A percentile compares a stretch with the other conserved stretches of the same genome.
Conservation (phyloP, 2,329 filamentous ascomycete species). For the Scopulariopsis brevicaulis region DNA sequence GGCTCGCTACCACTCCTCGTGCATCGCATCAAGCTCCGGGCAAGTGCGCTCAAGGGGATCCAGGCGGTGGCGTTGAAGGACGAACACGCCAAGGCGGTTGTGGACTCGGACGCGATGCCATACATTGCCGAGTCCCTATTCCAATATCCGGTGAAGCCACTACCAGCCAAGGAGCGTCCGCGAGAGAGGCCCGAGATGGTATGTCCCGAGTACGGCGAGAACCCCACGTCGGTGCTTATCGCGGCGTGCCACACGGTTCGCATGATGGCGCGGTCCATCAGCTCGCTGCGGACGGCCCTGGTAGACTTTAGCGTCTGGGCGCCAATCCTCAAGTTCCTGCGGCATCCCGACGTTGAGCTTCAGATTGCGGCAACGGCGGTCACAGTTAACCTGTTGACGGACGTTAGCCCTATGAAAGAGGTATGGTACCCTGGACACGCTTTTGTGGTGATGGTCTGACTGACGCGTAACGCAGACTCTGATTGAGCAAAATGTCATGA, state of each 20-base stretch:
- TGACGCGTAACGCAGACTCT: slow-evolving; percentile 43
- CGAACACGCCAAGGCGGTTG: slow-evolving; percentile 69
- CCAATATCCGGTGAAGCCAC: slow-evolving; percentile 40
- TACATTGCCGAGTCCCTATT: slow-evolving; percentile 74
- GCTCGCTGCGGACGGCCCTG: slow-evolving; percentile 71
- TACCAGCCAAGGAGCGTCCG: slow-evolving; percentile 25
- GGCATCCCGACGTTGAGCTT: slow-evolving; percentile 64
- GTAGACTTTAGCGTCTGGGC: slow-evolving; percentile 75
- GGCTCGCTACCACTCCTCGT: slow-evolving; percentile 48
- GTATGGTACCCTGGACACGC: slow-evolving; percentile 27
- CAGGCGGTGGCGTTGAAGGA: slow-evolving; percentile 78
- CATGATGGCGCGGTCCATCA: slow-evolving; percentile 75
- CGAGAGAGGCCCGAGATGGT: slow-evolving; percentile 20
- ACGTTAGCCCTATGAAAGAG: slow-evolving; percentile 85
- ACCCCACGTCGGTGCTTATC: slow-evolving; percentile 66
- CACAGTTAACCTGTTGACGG: slow-evolving; percentile 74
- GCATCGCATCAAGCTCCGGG: slow-evolving; percentile 67
- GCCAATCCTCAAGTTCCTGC: slow-evolving; percentile 66
- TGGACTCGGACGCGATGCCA: slow-evolving; percentile 68
- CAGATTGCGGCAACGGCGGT: slow-evolving; percentile 78
- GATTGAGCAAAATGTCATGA: slow-evolving; percentile 61
- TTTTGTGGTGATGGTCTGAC: not conserved
- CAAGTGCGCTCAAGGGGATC: slow-evolving; percentile 65
- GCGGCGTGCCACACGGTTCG: slow-evolving; percentile 76
- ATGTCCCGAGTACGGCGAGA: slow-evolving; percentile 49